Evolutionary conservation across 176 grass and related monocot species (phyloP).

Genomic region (Thalia dealbata): DNA sequence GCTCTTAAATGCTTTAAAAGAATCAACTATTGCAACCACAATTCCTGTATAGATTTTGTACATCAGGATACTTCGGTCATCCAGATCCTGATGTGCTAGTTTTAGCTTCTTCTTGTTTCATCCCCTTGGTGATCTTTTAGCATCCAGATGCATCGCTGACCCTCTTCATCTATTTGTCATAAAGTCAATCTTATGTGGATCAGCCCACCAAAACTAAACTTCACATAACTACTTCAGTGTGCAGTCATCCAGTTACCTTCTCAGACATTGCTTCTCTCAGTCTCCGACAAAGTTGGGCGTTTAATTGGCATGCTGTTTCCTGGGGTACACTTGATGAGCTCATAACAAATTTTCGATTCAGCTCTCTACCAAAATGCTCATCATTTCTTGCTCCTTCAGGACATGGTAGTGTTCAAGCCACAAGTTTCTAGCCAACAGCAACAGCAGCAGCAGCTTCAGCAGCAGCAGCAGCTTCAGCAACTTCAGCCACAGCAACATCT

Average conservation of each 20-base stretch:
- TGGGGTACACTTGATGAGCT: slow-evolving; percentile 45
- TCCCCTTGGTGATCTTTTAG: background rate
- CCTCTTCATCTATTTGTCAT: no score
- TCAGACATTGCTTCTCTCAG: slow-evolving; percentile 88
- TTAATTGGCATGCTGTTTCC: slow-evolving; percentile 97
- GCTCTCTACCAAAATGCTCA: background rate
- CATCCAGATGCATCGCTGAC: no score
- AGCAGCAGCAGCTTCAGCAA: slow-evolving; percentile 15
- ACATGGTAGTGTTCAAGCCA: slow-evolving; percentile 99
- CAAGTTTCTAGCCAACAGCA: slow-evolving; percentile 77
- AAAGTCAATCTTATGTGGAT: no score
- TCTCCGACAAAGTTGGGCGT: slow-evolving; percentile 78
- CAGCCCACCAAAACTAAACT: background rate
- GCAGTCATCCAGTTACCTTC: slow-evolving; percentile 96
- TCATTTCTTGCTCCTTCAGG: slow-evolving; percentile 22
- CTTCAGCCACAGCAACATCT: slow-evolving; percentile 31
- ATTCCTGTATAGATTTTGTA: no score
- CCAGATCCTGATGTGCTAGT: no score
- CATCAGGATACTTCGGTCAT: no score
- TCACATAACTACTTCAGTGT: slow-evolving; percentile 35
- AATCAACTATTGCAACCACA: background rate
- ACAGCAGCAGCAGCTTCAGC: slow-evolving; percentile 33
- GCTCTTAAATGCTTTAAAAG: background rate
- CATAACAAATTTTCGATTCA: background rate
- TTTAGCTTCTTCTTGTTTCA: background rate